Conservation (phyloP, 2,329 filamentous ascomycete species). For the Rutstroemia sp. region DNA sequence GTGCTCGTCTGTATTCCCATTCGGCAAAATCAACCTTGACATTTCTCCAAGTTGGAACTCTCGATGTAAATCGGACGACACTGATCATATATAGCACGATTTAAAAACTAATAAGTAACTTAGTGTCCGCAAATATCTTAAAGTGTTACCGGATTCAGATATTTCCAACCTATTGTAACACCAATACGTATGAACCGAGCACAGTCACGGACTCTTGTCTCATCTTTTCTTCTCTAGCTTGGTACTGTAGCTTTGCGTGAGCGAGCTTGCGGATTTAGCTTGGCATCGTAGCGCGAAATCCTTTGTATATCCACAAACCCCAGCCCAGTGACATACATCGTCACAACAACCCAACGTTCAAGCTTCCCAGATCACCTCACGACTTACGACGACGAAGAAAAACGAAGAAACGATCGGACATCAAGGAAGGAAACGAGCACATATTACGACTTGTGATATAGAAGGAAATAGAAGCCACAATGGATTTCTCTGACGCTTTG, state of each 20-base stretch:
- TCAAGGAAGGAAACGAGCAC: not conserved
- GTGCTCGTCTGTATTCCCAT: too few relatives aligned
- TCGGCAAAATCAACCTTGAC: too few relatives aligned
- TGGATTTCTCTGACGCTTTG: constrained; percentile 94
- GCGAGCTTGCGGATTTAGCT: not conserved
- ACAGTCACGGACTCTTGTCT: not conserved
- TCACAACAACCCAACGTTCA: too few relatives aligned
- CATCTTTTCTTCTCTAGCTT: not conserved
- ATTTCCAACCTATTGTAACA: not conserved
- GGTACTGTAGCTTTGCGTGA: not conserved
- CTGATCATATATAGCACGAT: too few relatives aligned
- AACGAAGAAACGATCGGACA: too few relatives aligned
- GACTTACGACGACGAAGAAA: too few relatives aligned
- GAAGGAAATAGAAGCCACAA: constrained; percentile 30
- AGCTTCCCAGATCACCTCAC: too few relatives aligned
- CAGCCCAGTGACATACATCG: not conserved
- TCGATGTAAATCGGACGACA: too few relatives aligned
- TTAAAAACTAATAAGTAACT: too few relatives aligned
- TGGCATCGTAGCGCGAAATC: not conserved
- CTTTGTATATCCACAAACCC: not conserved
- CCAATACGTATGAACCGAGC: not conserved
- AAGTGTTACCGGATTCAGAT: too few relatives aligned
- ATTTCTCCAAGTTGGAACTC: too few relatives aligned
- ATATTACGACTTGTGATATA: not conserved
- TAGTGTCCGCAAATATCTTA: too few relatives aligned